Evolutionary conservation across 1,284 basidiomycete species (phyloP), one percentile per base, ranked within the genome.

Genomic region (Exsudoporus floridanus): DNA sequence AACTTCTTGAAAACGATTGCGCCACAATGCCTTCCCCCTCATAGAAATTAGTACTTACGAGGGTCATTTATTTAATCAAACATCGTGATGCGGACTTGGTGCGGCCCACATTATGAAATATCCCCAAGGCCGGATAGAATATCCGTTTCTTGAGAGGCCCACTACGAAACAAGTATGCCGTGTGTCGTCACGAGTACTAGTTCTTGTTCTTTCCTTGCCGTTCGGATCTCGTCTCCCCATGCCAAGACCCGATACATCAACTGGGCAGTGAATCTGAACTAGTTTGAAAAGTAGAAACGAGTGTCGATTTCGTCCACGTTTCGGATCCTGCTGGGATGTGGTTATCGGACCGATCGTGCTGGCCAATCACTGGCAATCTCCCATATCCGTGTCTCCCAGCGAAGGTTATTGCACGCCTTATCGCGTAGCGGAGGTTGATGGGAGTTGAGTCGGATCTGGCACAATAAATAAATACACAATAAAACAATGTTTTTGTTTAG

Each of bases 1-100:
- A 55, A 27, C 33, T 21, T 19, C 18, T 36, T 21, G 13, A 35
- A 50, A 7, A 31, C n/a, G 13, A 16, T 23, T 12, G 38, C 33
- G 39, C 52, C 52, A 49, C 52, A 55, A 55, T 7, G 43, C 19
- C 8, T 12, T 10, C 14, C 14, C 16, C 5, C 25, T 45, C 46
- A 6, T 27, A 30, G 9, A 12, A 16, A 13, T 47, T 30, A 30
- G 12, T 30, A 30, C 28, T 16, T 23, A n/a, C 31, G 19, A 34
- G 40, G 9, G 10, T 42, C 53, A 33, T 39, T 51, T 27, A 6
- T 39, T 51, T 27, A 6, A 57, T 56, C 52, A 44, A 44, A 23
- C 10, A 16, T 53, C 36, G 33, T 43, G 56, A 60, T 45, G 55
- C 7, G 48, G 41, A 9, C 28, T 33, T 49, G 46, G 25, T 7